Conservation (phyloP, 331 rosid species). For the Malus hybrid region DNA sequence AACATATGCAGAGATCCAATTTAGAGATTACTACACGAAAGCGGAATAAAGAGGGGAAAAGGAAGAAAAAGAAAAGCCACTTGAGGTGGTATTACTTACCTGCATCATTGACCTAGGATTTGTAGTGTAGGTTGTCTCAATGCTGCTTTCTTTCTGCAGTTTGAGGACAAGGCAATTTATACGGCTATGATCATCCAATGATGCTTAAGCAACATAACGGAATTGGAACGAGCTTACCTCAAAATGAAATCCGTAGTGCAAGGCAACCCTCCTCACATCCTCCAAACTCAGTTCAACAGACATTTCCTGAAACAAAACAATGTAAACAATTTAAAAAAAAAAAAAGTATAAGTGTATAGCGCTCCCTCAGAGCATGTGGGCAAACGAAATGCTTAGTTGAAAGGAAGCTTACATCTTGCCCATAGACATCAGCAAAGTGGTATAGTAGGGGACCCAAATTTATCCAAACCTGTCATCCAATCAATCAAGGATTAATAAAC, state of each 20-base stretch:
- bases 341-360: not conserved
- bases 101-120: constrained; percentile 94
- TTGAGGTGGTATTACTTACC: constrained; percentile 38
- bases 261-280: constrained; percentile 75
- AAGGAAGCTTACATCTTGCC: constrained; percentile 64
- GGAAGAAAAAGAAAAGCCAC: not conserved
- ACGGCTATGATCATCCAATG: constrained; percentile 1
- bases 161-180: constrained; percentile 2
- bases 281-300: constrained; percentile 92
- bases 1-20: not conserved
- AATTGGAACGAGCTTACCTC: constrained; percentile 55
- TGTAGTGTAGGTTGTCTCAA: constrained; percentile 82
- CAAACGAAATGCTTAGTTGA: not conserved
- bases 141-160: constrained; percentile 71
- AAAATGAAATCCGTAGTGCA: constrained; percentile 67
- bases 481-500: not conserved
- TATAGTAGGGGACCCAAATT: constrained; percentile 90
- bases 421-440: constrained; percentile 86
- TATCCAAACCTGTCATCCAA: constrained; percentile 79
- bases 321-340: not conserved
- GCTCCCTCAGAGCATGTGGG: not conserved
- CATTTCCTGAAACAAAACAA: constrained; percentile 58
- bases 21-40: not conserved
- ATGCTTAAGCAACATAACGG: not conserved
- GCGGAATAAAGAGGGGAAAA: not conserved